Evolutionary conservation across 495 filamentous ascomycete genomes (phyloP), one percentile per base, ranked within the genome.

Genomic region (Tuber brumale): DNA sequence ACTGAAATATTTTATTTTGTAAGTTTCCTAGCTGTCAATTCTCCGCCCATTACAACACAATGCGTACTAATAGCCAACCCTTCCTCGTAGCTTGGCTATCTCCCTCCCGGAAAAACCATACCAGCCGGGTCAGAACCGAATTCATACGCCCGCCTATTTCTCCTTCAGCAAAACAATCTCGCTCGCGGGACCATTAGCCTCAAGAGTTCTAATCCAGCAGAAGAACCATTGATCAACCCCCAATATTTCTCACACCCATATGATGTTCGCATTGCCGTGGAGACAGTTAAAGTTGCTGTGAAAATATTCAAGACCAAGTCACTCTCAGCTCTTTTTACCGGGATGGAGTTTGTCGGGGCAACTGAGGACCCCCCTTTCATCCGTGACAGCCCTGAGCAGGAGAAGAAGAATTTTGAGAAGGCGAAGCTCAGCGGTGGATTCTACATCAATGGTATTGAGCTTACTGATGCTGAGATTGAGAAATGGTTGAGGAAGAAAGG

Each of bases 151-250:
- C 78, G 80, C n/a, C 70, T 82, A 41, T 76, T 82, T 45, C 51
- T 80, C 16, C 44, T 78, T 7, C 71, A 80, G 16, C 81, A 82
- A 73, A 82, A 82, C 51, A 80, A 76, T 45, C 81, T 82, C 44
- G 69, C 80, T 1, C 81, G 81, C 7, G 91, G 91, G 41, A 84
- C 85, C 27, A 87, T 90, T 0, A 85, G 81, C 0, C 85, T 92
- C 39, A 84, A 87, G 42, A 90, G 89, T 1, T 81, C 87, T 0
- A 83, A 92, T 81, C 88, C 89, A 0, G 74, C 81, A 4, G 88
- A 84, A 12, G 85, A 87, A n/a, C 86, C 90, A 0, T 74, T 85
- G 0, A 89, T 91, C 77, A 86, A 91, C 79, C 88, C 89, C 0
- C 85, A 84, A 39, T 89, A 88, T 80, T 83, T 92, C 3, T 81